phyloP scores from a whole-genome alignment of 352 stramenopile genomes.

The Thalassiosira livingstoniorum region DNA sequence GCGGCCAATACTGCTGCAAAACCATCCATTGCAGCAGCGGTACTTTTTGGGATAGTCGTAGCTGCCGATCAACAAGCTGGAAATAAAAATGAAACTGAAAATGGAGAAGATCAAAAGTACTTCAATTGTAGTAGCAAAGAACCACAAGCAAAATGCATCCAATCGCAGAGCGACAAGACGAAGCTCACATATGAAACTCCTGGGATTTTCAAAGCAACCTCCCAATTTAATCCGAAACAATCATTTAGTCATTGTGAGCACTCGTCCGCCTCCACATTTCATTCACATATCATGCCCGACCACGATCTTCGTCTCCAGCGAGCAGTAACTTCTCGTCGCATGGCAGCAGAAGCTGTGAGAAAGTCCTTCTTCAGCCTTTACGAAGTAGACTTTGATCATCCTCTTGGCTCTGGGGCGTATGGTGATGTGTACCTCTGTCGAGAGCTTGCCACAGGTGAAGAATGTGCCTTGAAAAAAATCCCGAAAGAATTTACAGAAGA shows the following conservation, averaged over 20 bases:
- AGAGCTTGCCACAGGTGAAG: slow-evolving; percentile 59
- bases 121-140: not conserved
- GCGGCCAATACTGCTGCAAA: not conserved
- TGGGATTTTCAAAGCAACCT: not conserved
- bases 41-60: slow-evolving; percentile 23
- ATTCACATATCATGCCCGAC: slow-evolving; percentile 23
- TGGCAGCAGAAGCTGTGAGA: slow-evolving; percentile 33
- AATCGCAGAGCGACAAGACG: not conserved
- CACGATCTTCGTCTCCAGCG: slow-evolving; percentile 43
- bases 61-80: not conserved
- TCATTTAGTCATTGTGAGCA: slow-evolving; percentile 33
- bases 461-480: slow-evolving; percentile 83
- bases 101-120: not conserved
- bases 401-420: slow-evolving; percentile 76
- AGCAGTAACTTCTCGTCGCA: slow-evolving; percentile 41
- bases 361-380: slow-evolving; percentile 63
- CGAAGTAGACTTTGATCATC: slow-evolving; percentile 71
- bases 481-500: slow-evolving; percentile 80
- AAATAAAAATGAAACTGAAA: not conserved
- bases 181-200: not conserved
- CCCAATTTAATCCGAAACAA: not conserved
- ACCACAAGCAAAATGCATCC: not conserved
- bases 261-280: slow-evolving; percentile 12
- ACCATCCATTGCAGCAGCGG: slow-evolving; percentile 25
- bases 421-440: slow-evolving; percentile 77